Conservation (phyloP, 192 early-diverging fungal genomes). For the Gamsiella multidivaricata region DNA sequence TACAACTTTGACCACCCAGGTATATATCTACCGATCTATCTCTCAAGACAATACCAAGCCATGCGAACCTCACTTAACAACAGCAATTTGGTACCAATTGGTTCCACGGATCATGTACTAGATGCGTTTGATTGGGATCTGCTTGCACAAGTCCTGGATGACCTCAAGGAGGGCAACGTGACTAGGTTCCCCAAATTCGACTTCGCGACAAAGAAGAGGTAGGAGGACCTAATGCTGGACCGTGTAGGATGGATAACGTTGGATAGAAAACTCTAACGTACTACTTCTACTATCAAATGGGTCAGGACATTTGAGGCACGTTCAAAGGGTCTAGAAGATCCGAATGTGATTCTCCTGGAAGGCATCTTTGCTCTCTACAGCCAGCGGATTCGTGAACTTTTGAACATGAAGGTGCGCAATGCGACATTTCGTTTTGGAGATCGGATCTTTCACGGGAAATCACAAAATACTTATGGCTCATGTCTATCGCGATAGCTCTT, state of each 20-base stretch:
- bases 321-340: slow-evolving; percentile 41
- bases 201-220: slow-evolving; percentile 58
- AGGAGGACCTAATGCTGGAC: neutral
- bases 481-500: slow-evolving; percentile 52
- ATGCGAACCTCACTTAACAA: no score
- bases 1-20: slow-evolving; percentile 78
- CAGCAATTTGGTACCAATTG: no score
- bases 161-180: slow-evolving; percentile 59
- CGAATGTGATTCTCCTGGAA: slow-evolving; percentile 80
- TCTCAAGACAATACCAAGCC: no score
- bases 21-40: no score
- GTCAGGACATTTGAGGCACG: slow-evolving; percentile 27
- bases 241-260: neutral
- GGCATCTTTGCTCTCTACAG: slow-evolving; percentile 85
- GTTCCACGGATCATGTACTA: no score
- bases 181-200: slow-evolving; percentile 76
- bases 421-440: neutral
- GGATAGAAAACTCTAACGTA: neutral
- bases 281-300: neutral
- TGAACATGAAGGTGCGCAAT: slow-evolving; percentile 86
- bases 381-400: slow-evolving; percentile 67
- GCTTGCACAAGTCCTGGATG: slow-evolving; percentile 64
- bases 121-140: slow-evolving; percentile 83
- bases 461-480: neutral
- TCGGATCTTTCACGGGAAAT: neutral